Conservation (phyloP, 2,329 filamentous ascomycete species). For the Tricladium varicosporioides region DNA sequence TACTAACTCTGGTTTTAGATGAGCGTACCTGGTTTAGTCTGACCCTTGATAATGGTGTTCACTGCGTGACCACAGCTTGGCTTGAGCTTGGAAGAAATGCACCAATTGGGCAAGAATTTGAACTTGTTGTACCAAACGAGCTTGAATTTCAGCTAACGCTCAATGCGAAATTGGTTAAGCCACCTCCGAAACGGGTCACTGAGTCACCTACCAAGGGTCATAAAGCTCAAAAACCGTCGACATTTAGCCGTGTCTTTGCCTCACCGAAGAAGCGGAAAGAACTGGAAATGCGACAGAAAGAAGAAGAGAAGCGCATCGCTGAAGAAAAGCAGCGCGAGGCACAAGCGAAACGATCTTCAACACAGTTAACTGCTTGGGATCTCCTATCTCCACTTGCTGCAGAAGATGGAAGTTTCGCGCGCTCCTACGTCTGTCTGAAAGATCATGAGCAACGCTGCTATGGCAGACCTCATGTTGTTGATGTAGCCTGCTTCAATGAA, state of each 20-base stretch:
- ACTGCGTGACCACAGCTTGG: constrained; percentile 96
- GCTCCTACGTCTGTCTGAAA: constrained; percentile 89
- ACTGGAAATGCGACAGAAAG: constrained; percentile 77
- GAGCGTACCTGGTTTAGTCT: constrained; percentile 93
- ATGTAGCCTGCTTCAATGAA: constrained; percentile 96
- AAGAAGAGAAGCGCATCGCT: constrained; percentile 74
- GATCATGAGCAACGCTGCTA: constrained; percentile 88
- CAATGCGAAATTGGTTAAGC: constrained; percentile 89
- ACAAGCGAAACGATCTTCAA: constrained; percentile 58
- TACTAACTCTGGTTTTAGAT: constrained; percentile 48
- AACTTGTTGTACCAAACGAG: constrained; percentile 93
- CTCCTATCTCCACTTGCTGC: constrained; percentile 82
- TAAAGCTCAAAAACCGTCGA: constrained; percentile 73
- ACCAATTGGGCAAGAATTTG: constrained; percentile 96
- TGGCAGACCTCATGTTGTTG: constrained; percentile 81
- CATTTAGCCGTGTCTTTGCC: constrained; percentile 88
- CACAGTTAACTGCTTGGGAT: constrained; percentile 77
- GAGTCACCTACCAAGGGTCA: constrained; percentile 60
- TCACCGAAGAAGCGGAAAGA: constrained; percentile 98
- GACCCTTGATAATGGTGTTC: constrained; percentile 95
- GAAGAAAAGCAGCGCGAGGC: constrained; percentile 61
- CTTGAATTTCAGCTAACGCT: constrained; percentile 98
- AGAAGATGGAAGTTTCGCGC: constrained; percentile 89
- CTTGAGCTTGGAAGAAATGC: constrained; percentile 88
- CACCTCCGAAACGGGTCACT: constrained; percentile 55